Conservation (phyloP, 192 early-diverging fungal genomes). For the Coemansia sp. region DNA sequence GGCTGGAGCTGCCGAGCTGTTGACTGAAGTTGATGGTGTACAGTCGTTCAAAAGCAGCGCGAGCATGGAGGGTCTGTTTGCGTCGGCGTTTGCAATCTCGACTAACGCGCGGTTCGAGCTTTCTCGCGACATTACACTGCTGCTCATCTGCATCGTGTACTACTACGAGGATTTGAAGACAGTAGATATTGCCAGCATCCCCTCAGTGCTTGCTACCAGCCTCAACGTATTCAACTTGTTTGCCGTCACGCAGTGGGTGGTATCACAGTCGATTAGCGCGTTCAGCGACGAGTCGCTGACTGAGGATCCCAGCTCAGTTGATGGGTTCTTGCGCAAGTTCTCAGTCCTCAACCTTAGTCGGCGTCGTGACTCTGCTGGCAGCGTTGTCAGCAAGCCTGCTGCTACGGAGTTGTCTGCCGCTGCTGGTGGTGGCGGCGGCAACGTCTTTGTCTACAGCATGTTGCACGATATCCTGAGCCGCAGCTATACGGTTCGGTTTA, state of each 20-base stretch:
- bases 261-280: slow-evolving; percentile 29
- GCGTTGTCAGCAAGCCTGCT: slow-evolving; percentile 1
- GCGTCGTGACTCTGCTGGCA: slow-evolving; percentile 27
- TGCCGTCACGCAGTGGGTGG: slow-evolving; percentile 42
- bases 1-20: background rate
- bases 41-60: slow-evolving; percentile 39
- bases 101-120: slow-evolving; percentile 32
- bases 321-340: slow-evolving; percentile 50
- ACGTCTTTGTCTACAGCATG: slow-evolving; percentile 41
- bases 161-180: slow-evolving; percentile 15
- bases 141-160: slow-evolving; percentile 34
- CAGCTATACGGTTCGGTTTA: slow-evolving; percentile 26
- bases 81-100: slow-evolving; percentile 32
- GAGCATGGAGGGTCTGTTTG: slow-evolving; percentile 50
- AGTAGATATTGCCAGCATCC: slow-evolving; percentile 12
- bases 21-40: slow-evolving; percentile 7
- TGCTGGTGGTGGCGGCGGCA: background rate
- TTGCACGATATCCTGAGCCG: slow-evolving; percentile 37
- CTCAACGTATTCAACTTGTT: slow-evolving; percentile 21
- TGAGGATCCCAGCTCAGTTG: slow-evolving; percentile 19
- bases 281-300: slow-evolving; percentile 10
- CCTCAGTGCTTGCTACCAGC: slow-evolving; percentile 22
- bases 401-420: background rate
- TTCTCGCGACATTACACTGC: slow-evolving; percentile 30
- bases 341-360: slow-evolving; percentile 51